Evolutionary conservation across 2,329 filamentous ascomycete genomes (phyloP).

Genomic region (Juglanconis sp.): DNA sequence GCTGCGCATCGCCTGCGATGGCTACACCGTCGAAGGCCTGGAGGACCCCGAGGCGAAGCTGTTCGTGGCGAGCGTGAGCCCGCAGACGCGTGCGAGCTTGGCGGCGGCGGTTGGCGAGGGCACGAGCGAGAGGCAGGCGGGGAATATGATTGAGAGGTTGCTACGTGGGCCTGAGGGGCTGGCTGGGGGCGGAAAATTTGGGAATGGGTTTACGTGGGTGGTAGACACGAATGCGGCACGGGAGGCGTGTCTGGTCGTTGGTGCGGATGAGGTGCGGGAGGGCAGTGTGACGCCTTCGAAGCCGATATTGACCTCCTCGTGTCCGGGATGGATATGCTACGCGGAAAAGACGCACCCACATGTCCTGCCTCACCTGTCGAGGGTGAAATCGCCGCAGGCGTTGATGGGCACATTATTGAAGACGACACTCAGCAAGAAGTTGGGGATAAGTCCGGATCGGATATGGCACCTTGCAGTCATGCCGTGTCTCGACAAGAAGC

Average conservation of each 20-base stretch:
- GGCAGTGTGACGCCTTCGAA: constrained; percentile 31
- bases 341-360: constrained; percentile 97
- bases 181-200: constrained; percentile 64
- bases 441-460: constrained; percentile 69
- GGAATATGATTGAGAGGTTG: constrained; percentile 78
- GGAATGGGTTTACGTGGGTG: constrained; percentile 82
- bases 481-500: constrained; percentile 99
- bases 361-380: constrained; percentile 84
- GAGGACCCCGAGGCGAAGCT: constrained; percentile 65
- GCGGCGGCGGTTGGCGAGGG: constrained; percentile 76
- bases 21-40: constrained; percentile 45
- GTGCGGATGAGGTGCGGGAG: constrained; percentile 66
- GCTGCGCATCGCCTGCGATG: constrained; percentile 35
- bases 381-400: constrained; percentile 90
- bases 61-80: constrained; percentile 89
- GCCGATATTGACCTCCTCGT: constrained; percentile 82
- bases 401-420: constrained; percentile 88
- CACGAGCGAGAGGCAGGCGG: constrained; percentile 69
- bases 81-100: constrained; percentile 84
- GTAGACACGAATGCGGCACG: constrained; percentile 84
- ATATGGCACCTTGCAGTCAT: constrained; percentile 97
- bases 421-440: constrained; percentile 70
- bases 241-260: constrained; percentile 77
- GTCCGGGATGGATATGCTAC: constrained; percentile 98
- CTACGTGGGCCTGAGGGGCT: constrained; percentile 69